Percentiles rank a stretch among this genome's conserved stretches.
Conservation (phyloP, 2,329 filamentous ascomycete genomes). For the Xylaria sp. region DNA sequence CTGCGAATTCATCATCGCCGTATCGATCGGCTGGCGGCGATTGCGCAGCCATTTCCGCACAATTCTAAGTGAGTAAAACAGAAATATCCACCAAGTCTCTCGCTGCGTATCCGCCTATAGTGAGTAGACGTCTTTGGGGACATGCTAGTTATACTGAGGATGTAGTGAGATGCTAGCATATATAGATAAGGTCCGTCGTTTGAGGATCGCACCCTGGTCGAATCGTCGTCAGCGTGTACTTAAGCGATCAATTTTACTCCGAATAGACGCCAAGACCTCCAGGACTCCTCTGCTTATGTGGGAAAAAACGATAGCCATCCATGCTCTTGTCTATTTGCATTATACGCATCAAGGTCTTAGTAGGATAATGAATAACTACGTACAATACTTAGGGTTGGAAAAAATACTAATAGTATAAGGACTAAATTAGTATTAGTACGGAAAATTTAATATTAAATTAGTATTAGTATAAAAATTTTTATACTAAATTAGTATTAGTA, state of each 20-base stretch:
- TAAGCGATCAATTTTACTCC: background rate
- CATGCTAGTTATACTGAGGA: background rate
- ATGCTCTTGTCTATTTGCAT: background rate
- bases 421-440: no score
- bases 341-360: no score
- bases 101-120: background rate
- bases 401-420: no score
- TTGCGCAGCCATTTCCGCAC: slow-evolving; percentile 13
- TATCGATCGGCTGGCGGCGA: background rate
- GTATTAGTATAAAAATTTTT: no score
- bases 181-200: background rate
- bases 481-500: no score
- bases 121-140: background rate
- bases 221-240: background rate
- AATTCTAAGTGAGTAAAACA: background rate
- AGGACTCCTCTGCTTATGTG: background rate
- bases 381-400: no score
- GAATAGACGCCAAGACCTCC: background rate
- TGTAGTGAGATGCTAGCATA: background rate
- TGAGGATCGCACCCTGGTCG: background rate
- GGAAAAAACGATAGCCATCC: background rate
- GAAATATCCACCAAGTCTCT: background rate
- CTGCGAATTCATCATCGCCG: slow-evolving; percentile 5
- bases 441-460: no score
- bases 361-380: no score